A percentile compares a stretch with the other conserved stretches of the same genome.
phyloP scores from a whole-genome alignment of 495 filamentous ascomycete species.

The Trichoderma orchidacearum region DNA sequence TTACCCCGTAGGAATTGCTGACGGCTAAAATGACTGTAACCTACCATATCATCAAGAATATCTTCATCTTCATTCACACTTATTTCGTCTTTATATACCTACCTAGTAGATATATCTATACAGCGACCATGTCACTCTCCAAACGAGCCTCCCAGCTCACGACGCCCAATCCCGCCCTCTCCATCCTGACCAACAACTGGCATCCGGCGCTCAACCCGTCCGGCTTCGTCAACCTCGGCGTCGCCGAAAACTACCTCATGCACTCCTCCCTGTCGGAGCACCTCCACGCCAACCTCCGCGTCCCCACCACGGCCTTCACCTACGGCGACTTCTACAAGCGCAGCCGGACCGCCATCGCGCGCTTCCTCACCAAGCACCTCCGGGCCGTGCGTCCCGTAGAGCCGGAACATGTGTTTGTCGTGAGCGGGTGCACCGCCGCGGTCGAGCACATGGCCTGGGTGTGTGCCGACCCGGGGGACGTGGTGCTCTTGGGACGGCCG shows the following conservation, averaged over 20 bases:
- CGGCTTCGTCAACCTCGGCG: constrained; percentile 14
- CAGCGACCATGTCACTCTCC: neutral
- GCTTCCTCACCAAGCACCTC: constrained; percentile 10
- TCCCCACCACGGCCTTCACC: constrained; percentile 9
- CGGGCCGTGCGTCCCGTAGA: constrained; percentile 2
- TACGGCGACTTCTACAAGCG: constrained; percentile 10
- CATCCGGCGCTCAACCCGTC: constrained; percentile 14
- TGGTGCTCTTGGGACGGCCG: constrained; percentile 10
- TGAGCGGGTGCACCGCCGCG: constrained; percentile 11
- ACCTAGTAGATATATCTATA: too few relatives aligned
- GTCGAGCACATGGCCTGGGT: constrained; percentile 13
- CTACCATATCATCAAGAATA: too few relatives aligned
- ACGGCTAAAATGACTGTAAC: too few relatives aligned
- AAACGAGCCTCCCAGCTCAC: neutral
- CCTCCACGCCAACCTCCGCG: constrained; percentile 9
- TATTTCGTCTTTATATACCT: too few relatives aligned
- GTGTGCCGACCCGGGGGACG: constrained; percentile 9
- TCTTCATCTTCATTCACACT: too few relatives aligned
- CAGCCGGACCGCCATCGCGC: constrained; percentile 7
- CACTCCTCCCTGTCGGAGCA: neutral
- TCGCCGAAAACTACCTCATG: constrained; percentile 4
- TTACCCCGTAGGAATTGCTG: too few relatives aligned
- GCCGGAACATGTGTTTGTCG: constrained; percentile 9
- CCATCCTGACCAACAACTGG: constrained; percentile 6
- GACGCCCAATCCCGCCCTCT: neutral